A percentile compares a stretch with the other conserved stretches of the same genome.
Conservation (phyloP, 2,329 filamentous ascomycete species). For the Botrytis tulipae region DNA sequence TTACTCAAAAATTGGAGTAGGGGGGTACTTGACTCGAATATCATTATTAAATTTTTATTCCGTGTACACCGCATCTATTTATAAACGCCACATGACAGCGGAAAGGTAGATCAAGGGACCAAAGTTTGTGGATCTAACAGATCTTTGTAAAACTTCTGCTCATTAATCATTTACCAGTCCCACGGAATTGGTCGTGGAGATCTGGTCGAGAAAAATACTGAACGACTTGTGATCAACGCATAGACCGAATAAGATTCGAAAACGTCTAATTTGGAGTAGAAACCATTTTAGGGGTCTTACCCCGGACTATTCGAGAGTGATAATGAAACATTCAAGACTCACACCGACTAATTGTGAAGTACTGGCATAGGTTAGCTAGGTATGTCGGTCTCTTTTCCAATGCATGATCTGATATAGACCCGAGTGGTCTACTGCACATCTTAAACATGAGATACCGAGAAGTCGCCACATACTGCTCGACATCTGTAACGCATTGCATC, state of each 20-base stretch:
- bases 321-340: neutral
- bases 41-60: neutral
- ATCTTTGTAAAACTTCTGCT: neutral
- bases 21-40: neutral
- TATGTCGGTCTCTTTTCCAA: neutral
- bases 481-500: slow-evolving; percentile 10
- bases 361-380: neutral
- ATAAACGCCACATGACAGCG: neutral
- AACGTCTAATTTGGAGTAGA: neutral
- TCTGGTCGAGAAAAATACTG: neutral
- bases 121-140: neutral
- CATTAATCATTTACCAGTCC: neutral
- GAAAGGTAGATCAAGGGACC: slow-evolving; percentile 7
- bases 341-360: neutral
- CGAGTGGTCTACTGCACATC: neutral
- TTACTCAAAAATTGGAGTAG: neutral
- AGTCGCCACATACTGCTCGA: slow-evolving; percentile 4
- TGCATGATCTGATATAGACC: neutral
- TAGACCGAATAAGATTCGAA: neutral
- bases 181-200: neutral
- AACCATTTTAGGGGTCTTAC: neutral
- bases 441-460: neutral
- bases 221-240: slow-evolving; percentile 1
- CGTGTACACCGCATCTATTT: neutral
- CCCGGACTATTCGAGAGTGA: neutral